phyloP scores from a whole-genome alignment of 495 filamentous ascomycete genomes.

The Penicilliopsis zonata region DNA sequence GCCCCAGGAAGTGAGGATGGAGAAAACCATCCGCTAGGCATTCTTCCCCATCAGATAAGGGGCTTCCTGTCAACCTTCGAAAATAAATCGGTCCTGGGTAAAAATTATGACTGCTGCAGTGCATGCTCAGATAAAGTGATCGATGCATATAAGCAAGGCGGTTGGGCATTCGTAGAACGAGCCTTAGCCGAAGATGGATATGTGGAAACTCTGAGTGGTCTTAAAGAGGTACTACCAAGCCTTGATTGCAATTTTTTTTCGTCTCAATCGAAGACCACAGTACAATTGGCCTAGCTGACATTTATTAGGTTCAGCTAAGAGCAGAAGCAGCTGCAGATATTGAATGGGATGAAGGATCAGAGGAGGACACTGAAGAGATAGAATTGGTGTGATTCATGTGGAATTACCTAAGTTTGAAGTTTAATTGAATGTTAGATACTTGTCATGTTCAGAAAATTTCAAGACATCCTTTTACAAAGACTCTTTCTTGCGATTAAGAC shows the following conservation, averaged over 20 bases:
- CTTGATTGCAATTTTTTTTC: constrained; percentile 4
- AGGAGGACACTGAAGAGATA: constrained; percentile 40
- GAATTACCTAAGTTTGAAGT: constrained; percentile 1
- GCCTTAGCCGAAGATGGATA: constrained; percentile 77
- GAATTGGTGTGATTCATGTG: constrained; percentile 26
- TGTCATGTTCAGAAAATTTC: too few relatives aligned
- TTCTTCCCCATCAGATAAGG: constrained; percentile 85
- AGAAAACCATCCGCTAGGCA: constrained; percentile 68
- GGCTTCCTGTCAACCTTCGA: constrained; percentile 81
- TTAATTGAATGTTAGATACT: not conserved
- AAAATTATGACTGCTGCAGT: constrained; percentile 81
- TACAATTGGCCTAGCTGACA: constrained; percentile 11
- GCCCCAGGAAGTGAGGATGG: constrained; percentile 39
- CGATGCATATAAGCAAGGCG: constrained; percentile 55
- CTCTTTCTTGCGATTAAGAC: constrained; percentile 38
- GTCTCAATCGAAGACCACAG: too few relatives aligned
- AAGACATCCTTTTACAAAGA: constrained; percentile 4
- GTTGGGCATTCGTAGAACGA: constrained; percentile 81
- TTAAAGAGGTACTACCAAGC: constrained; percentile 94
- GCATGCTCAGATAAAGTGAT: constrained; percentile 76
- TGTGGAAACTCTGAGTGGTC: constrained; percentile 80
- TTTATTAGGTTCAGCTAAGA: constrained; percentile 48
- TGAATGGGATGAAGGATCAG: constrained; percentile 55
- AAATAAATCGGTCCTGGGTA: constrained; percentile 70
- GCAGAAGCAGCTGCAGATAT: constrained; percentile 57